Conservation (phyloP, 768 basidiomycete genomes). For the Psilocybe azurescens region DNA sequence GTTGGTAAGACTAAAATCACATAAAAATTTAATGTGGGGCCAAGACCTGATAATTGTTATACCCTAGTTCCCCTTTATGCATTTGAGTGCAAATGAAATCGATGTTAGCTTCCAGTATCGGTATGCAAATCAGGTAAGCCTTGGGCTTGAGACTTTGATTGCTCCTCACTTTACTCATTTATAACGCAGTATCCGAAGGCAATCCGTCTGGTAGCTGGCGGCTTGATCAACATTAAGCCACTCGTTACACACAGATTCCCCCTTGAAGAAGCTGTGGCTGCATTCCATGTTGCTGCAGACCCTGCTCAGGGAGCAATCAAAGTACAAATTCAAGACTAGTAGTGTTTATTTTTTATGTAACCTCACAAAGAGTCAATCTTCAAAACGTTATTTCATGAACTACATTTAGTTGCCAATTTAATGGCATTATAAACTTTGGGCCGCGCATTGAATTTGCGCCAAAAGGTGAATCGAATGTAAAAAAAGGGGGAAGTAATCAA, state of each 20-base stretch:
- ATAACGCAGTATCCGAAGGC: conserved; percentile 76
- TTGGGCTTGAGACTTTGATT: not conserved
- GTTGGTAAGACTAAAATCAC: conserved; percentile 39
- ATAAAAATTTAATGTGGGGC: not conserved
- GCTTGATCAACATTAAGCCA: conserved; percentile 74
- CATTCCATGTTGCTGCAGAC: conserved; percentile 81
- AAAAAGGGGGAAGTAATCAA: not conserved
- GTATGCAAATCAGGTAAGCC: conserved; percentile 61
- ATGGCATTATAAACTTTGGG: not conserved
- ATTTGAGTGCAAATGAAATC: conserved; percentile 72
- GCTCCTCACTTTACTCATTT: not conserved
- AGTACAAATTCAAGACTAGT: conserved; percentile 64
- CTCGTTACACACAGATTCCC: conserved; percentile 80
- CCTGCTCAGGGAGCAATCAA: conserved; percentile 72
- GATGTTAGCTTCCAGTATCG: conserved; percentile 74
- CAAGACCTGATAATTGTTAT: not conserved
- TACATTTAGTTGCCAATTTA: not conserved
- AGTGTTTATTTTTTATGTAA: not conserved
- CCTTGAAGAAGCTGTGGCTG: conserved; percentile 74
- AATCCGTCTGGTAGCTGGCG: conserved; percentile 78
- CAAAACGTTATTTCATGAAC: no score
- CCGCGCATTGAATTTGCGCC: not conserved
- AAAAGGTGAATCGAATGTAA: not conserved
- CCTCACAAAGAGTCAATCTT: no score
- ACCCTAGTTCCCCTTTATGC: conserved; percentile 69